phyloP scores from a whole-genome alignment of 768 basidiomycete species.

The Tylopilus plumbeoviolaceoides region DNA sequence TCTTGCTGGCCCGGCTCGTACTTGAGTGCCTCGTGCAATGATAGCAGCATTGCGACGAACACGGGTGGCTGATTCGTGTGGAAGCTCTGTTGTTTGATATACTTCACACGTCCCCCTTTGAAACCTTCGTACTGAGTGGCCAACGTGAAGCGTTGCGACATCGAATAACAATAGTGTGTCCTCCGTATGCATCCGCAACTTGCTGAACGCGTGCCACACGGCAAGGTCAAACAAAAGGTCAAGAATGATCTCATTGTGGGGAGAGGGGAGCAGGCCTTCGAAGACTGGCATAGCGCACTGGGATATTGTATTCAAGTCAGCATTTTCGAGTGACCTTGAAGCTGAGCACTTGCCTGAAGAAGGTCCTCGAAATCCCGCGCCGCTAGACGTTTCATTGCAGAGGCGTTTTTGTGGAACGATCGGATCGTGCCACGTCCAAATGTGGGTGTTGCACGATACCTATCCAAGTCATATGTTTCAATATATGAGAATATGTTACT shows the following conservation, averaged over 20 bases:
- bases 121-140: not conserved
- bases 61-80: no score
- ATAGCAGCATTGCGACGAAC: no score
- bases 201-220: not conserved
- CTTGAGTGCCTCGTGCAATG: no score
- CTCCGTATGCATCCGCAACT: not conserved
- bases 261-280: not conserved
- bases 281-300: not conserved
- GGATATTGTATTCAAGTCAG: not conserved
- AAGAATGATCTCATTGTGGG: constrained; percentile 6
- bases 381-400: no score
- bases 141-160: not conserved
- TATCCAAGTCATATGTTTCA: no score
- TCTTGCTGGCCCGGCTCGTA: no score
- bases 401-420: no score
- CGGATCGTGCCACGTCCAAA: no score
- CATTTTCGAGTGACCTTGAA: no score
- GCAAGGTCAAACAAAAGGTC: constrained; percentile 7
- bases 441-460: constrained; percentile 18
- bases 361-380: constrained; percentile 40
- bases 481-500: no score
- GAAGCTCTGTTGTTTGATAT: no score
- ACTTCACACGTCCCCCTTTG: not conserved
- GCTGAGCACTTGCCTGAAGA: constrained; percentile 1
- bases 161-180: not conserved